phyloP scores from a whole-genome alignment of 371 early-diverging fungal genomes.

The Mucor indicus region DNA sequence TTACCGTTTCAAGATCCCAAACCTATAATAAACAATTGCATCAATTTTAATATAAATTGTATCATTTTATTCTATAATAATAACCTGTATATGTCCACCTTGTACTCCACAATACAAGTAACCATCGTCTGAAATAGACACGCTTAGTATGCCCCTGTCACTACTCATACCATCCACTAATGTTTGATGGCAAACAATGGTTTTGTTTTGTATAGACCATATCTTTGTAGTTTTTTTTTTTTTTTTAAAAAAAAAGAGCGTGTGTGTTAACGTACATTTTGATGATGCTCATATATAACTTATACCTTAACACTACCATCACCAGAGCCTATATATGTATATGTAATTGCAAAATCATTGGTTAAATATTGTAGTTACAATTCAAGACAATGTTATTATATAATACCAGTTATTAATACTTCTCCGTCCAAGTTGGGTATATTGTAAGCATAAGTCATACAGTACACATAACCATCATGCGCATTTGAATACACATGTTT shows the following conservation, averaged over 20 bases:
- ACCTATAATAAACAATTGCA: constrained; percentile 36
- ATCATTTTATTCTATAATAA: too few relatives aligned
- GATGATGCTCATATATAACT: neutral
- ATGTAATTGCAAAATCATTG: constrained; percentile 6
- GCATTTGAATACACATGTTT: constrained; percentile 58
- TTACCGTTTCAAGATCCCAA: constrained; percentile 79
- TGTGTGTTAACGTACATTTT: too few relatives aligned
- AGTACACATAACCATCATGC: constrained; percentile 78
- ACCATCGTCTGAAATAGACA: constrained; percentile 66
- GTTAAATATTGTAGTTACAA: too few relatives aligned
- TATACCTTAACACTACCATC: constrained; percentile 70
- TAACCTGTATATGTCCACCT: constrained; percentile 72
- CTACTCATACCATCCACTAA: constrained; percentile 46
- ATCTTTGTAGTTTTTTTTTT: constrained; percentile 34
- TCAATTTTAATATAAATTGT: neutral
- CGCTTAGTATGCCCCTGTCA: constrained; percentile 59
- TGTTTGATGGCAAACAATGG: constrained; percentile 38
- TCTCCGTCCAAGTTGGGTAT: constrained; percentile 55
- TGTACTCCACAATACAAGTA: constrained; percentile 79
- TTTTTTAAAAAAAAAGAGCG: too few relatives aligned
- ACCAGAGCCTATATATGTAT: constrained; percentile 50
- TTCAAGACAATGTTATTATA: constrained; percentile 26
- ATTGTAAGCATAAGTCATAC: constrained; percentile 51
- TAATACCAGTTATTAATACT: constrained; percentile 52
- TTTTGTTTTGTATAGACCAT: constrained; percentile 49